phyloP scores from a whole-genome alignment of 148 eudicot genomes.

The Rhododendron mucronatum region DNA sequence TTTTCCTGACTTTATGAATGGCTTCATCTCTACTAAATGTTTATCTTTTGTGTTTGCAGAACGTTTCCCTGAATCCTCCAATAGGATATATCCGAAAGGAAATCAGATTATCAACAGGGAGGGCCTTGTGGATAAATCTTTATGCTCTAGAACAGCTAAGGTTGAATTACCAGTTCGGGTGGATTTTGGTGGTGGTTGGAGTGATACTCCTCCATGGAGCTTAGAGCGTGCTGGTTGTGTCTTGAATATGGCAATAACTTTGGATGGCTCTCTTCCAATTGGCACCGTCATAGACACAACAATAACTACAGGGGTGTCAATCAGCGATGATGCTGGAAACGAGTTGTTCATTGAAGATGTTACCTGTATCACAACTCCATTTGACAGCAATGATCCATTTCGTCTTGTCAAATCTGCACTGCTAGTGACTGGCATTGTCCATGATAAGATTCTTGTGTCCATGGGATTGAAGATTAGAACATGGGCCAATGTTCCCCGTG shows the following conservation, averaged over 20 bases:
- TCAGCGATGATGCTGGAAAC: constrained; percentile 63
- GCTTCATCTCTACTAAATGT: constrained; percentile 7
- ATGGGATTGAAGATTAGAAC: constrained; percentile 65
- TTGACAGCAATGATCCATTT: constrained; percentile 70
- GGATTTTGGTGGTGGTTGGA: constrained; percentile 99
- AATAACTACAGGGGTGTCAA: constrained; percentile 35
- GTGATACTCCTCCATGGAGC: constrained; percentile 99
- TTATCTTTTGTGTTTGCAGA: constrained; percentile 30
- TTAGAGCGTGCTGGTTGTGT: constrained; percentile 96
- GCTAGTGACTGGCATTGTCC: constrained; percentile 66
- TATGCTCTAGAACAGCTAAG: constrained; percentile 41
- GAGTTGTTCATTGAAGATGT: constrained; percentile 52
- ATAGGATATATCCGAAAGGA: constrained; percentile 23
- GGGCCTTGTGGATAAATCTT: constrained; percentile 27
- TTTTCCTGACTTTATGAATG: neutral
- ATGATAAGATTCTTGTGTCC: constrained; percentile 38
- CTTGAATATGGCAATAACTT: constrained; percentile 84
- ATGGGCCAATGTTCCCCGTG: constrained; percentile 99
- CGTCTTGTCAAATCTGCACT: constrained; percentile 94
- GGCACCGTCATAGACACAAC: constrained; percentile 71
- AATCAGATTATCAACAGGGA: constrained; percentile 19
- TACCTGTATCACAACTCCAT: constrained; percentile 65
- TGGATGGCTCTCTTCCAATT: constrained; percentile 78
- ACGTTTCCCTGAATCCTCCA: constrained; percentile 49
- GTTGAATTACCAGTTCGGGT: constrained; percentile 95